A percentile compares a stretch with the other conserved stretches of the same genome.
phyloP scores from a whole-genome alignment of 2,329 filamentous ascomycete species.

The Westerdykella sp. region DNA sequence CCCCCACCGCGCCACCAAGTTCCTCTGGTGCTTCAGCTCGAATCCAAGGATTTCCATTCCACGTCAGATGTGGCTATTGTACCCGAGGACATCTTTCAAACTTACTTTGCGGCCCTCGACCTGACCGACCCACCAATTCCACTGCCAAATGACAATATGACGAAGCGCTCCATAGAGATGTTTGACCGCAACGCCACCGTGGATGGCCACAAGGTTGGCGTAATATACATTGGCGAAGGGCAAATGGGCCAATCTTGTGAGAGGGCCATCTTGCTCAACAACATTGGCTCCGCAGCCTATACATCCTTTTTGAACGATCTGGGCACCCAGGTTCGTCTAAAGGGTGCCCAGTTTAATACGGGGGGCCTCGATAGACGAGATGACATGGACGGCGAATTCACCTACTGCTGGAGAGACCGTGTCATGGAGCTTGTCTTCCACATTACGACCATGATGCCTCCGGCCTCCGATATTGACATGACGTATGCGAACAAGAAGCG shows the following conservation, averaged over 20 bases:
- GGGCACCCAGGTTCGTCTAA: slow-evolving; percentile 73
- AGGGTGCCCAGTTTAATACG: slow-evolving; percentile 82
- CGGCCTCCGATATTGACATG: slow-evolving; percentile 67
- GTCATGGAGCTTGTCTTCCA: slow-evolving; percentile 96
- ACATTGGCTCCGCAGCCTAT: slow-evolving; percentile 80
- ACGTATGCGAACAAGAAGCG: slow-evolving; percentile 76
- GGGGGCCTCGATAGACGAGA: slow-evolving; percentile 78
- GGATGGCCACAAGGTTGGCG: slow-evolving; percentile 90
- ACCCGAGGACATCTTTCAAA: slow-evolving; percentile 68
- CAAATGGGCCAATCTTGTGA: slow-evolving; percentile 62
- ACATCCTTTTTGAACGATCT: slow-evolving; percentile 75
- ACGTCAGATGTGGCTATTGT: slow-evolving; percentile 55
- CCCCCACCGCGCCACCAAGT: slow-evolving; percentile 38
- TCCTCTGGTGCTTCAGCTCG: slow-evolving; percentile 35
- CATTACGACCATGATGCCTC: slow-evolving; percentile 96
- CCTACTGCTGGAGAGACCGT: slow-evolving; percentile 89
- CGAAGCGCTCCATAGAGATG: slow-evolving; percentile 65
- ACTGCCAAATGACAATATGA: slow-evolving; percentile 64
- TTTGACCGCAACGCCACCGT: slow-evolving; percentile 88
- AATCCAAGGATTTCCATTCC: slow-evolving; percentile 39
- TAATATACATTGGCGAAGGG: slow-evolving; percentile 85
- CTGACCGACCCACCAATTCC: slow-evolving; percentile 58
- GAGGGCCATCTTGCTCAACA: slow-evolving; percentile 77
- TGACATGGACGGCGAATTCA: slow-evolving; percentile 77
- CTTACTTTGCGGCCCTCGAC: slow-evolving; percentile 54